Conservation (phyloP, 768 basidiomycete genomes). For the Chiua virens region DNA sequence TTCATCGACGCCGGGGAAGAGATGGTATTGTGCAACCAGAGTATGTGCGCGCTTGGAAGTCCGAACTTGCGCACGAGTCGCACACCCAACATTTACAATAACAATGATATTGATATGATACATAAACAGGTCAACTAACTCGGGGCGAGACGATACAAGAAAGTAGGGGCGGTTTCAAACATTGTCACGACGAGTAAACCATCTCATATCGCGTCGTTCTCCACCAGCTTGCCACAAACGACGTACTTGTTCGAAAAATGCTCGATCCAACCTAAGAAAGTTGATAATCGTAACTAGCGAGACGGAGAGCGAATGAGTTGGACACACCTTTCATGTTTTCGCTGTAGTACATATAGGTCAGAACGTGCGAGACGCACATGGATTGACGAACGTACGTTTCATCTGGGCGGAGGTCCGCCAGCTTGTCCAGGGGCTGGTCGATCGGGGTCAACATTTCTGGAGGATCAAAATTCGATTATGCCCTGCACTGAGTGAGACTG, state of each 20-base stretch:
- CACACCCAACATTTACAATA: no score
- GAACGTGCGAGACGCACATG: not conserved
- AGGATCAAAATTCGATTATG: not conserved
- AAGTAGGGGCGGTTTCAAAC: not conserved
- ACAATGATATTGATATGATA: slow-evolving; percentile 4
- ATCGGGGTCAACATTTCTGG: slow-evolving; percentile 88
- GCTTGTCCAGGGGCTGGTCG: slow-evolving; percentile 82
- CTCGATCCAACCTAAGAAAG: slow-evolving; percentile 77
- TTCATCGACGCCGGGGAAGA: no score
- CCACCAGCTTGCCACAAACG: slow-evolving; percentile 83
- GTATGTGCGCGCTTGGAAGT: no score
- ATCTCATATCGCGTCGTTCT: slow-evolving; percentile 56
- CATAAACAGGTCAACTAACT: slow-evolving; percentile 3
- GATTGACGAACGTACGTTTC: slow-evolving; percentile 66
- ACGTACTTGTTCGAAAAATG: slow-evolving; percentile 94
- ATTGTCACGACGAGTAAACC: not conserved
- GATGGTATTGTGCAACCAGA: no score
- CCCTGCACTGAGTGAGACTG: not conserved
- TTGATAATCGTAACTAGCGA: not conserved
- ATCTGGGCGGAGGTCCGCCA: slow-evolving; percentile 72
- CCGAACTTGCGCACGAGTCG: no score
- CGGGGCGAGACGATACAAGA: not conserved
- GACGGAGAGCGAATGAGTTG: not conserved
- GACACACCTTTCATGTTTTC: slow-evolving; percentile 85
- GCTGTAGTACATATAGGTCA: slow-evolving; percentile 37